Conservation (phyloP, 1,284 basidiomycete genomes). For the Coniophora puteana region DNA sequence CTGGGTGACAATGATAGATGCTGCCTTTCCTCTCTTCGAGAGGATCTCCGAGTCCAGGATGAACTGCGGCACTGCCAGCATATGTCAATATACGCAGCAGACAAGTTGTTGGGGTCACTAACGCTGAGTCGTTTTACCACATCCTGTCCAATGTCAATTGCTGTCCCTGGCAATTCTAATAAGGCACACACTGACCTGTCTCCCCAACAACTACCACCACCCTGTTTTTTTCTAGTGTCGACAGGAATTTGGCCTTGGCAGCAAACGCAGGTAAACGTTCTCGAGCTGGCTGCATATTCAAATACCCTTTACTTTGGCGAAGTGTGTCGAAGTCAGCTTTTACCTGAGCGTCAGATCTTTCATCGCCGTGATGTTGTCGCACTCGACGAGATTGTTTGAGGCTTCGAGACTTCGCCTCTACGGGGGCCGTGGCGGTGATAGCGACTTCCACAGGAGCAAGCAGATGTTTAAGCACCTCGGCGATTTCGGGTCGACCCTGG, state of each 20-base stretch:
- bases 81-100: conserved; percentile 3
- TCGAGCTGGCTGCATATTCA: conserved; percentile 53
- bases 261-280: conserved; percentile 75
- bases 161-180: not conserved
- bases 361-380: conserved; percentile 28
- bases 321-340: conserved; percentile 50
- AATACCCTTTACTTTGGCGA: conserved; percentile 49
- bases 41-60: conserved; percentile 82
- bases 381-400: conserved; percentile 14
- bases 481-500: conserved; percentile 70
- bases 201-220: conserved; percentile 85
- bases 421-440: conserved; percentile 4
- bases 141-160: conserved; percentile 46
- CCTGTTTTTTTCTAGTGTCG: conserved; percentile 54
- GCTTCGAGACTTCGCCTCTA: too few species aligned
- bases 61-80: conserved; percentile 75
- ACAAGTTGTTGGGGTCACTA: conserved; percentile 7
- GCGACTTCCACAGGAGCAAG: too few species aligned
- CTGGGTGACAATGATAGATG: conserved; percentile 87
- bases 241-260: conserved; percentile 62
- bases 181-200: conserved; percentile 45
- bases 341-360: conserved; percentile 49
- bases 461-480: conserved; percentile 46
- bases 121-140: conserved; percentile 89
- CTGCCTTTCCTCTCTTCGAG: conserved; percentile 56